Evolutionary conservation across 179 eudicot genomes (phyloP).

Genomic region (Heliamphora pulchella): DNA sequence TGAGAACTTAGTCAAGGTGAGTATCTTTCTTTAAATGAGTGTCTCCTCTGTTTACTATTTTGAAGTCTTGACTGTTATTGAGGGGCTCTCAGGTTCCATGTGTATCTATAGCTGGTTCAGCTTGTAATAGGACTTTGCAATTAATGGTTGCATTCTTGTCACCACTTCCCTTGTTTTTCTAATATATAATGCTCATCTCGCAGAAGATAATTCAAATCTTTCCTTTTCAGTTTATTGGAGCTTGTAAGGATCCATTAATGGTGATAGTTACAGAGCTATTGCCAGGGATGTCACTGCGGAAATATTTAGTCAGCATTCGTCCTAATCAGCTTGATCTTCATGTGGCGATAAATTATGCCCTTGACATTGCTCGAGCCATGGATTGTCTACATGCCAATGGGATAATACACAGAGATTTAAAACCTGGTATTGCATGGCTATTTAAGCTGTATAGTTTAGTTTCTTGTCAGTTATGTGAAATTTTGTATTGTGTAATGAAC

Average conservation of each 20-base stretch:
- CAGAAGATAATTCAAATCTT: neutral
- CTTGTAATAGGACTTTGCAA: neutral
- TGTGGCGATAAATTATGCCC: slow-evolving; percentile 66
- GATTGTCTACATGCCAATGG: slow-evolving; percentile 98
- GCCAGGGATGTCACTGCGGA: slow-evolving; percentile 87
- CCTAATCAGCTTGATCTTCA: slow-evolving; percentile 64
- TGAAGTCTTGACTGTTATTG: neutral
- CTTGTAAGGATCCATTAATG: slow-evolving; percentile 97
- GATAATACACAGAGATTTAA: slow-evolving; percentile 94
- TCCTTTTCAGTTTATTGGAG: slow-evolving; percentile 84
- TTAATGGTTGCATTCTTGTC: neutral
- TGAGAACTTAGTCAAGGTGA: slow-evolving; percentile 81
- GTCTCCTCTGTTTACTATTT: neutral
- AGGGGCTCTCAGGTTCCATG: neutral
- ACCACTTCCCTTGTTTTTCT: neutral
- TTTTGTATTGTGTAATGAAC: slow-evolving; percentile 6
- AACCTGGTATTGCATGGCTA: slow-evolving; percentile 67
- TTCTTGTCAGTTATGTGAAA: neutral
- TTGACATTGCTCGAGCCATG: slow-evolving; percentile 88
- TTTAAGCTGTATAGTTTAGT: slow-evolving; percentile 16
- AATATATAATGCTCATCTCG: neutral
- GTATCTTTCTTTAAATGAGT: slow-evolving; percentile 12
- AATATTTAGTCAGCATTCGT: slow-evolving; percentile 65
- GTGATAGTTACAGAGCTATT: slow-evolving; percentile 88
- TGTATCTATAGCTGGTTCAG: neutral